Percentiles rank a stretch among this genome's conserved stretches.
Conservation (phyloP, 495 filamentous ascomycete genomes). For the Penicillium psychrofluorescens region DNA sequence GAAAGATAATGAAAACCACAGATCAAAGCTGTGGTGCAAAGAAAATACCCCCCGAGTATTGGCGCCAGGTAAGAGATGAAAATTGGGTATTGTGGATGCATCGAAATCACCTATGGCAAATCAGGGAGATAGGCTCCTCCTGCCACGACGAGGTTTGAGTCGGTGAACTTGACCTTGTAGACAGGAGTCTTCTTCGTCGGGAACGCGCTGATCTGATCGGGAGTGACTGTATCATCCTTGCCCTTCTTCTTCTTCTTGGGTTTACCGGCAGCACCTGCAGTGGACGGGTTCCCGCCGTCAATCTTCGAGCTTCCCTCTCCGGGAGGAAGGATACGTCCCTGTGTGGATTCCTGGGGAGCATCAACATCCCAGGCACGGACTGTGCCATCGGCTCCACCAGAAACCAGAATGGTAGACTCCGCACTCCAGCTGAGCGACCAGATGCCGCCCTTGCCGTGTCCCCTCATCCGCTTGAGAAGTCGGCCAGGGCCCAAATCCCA, state of each 20-base stretch:
- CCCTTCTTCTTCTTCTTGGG: constrained; percentile 68
- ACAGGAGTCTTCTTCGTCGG: constrained; percentile 94
- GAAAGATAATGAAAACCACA: constrained; percentile 6
- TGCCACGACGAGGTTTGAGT: constrained; percentile 86
- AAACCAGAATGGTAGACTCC: constrained; percentile 80
- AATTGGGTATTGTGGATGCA: constrained; percentile 3
- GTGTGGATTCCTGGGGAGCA: constrained; percentile 48
- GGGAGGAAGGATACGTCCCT: constrained; percentile 53
- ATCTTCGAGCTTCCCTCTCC: constrained; percentile 47
- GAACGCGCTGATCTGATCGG: constrained; percentile 89
- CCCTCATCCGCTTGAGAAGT: constrained; percentile 83
- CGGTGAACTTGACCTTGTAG: constrained; percentile 85
- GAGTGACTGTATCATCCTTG: constrained; percentile 83
- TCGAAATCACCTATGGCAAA: constrained; percentile 6
- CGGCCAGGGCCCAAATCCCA: constrained; percentile 86
- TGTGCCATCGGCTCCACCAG: constrained; percentile 85
- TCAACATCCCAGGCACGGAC: constrained; percentile 91
- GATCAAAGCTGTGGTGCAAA: not conserved
- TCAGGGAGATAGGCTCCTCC: constrained; percentile 74
- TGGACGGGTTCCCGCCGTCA: constrained; percentile 28
- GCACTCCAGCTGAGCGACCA: constrained; percentile 88
- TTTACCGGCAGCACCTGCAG: constrained; percentile 33
- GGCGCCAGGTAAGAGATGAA: constrained; percentile 10
- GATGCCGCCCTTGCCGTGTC: constrained; percentile 88
- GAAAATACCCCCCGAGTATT: constrained; percentile 20